A percentile compares a stretch with the other conserved stretches of the same genome.
Evolutionary conservation across 2,329 filamentous ascomycete species (phyloP).

Genomic region (Stachybotrys echinatus): DNA sequence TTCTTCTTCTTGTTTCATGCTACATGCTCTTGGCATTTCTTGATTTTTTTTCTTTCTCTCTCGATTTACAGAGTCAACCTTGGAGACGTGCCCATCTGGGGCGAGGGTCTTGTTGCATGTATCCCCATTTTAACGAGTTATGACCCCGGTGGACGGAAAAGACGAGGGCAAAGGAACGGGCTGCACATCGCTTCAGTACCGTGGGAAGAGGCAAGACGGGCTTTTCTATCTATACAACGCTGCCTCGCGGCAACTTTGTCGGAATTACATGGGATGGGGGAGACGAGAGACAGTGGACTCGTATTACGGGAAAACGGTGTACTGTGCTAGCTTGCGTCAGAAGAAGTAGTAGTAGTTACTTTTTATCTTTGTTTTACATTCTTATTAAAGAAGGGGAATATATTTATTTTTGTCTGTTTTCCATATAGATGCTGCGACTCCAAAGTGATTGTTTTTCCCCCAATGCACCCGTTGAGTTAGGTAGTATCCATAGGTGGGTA

Average conservation of each 20-base stretch:
- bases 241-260: slow-evolving; percentile 43
- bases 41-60: slow-evolving; percentile 7
- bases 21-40: slow-evolving; percentile 2
- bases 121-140: not conserved
- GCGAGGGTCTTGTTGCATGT: slow-evolving; percentile 1
- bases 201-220: slow-evolving; percentile 8
- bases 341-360: not conserved
- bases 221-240: slow-evolving; percentile 31
- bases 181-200: not conserved
- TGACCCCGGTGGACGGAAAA: slow-evolving; percentile 1
- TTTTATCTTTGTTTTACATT: not conserved
- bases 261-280: slow-evolving; percentile 6
- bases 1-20: slow-evolving; percentile 1
- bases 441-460: too few species aligned
- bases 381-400: too few species aligned
- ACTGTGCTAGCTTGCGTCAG: not conserved
- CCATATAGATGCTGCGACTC: too few species aligned
- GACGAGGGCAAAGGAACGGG: slow-evolving; percentile 4
- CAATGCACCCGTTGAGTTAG: too few species aligned
- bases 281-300: not conserved
- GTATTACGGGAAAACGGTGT: not conserved
- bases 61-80: slow-evolving; percentile 4
- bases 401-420: too few species aligned
- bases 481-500: too few species aligned
- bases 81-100: too few species aligned